Conservation (phyloP, 495 filamentous ascomycete genomes). For the Astrothelium macrocarpum region DNA sequence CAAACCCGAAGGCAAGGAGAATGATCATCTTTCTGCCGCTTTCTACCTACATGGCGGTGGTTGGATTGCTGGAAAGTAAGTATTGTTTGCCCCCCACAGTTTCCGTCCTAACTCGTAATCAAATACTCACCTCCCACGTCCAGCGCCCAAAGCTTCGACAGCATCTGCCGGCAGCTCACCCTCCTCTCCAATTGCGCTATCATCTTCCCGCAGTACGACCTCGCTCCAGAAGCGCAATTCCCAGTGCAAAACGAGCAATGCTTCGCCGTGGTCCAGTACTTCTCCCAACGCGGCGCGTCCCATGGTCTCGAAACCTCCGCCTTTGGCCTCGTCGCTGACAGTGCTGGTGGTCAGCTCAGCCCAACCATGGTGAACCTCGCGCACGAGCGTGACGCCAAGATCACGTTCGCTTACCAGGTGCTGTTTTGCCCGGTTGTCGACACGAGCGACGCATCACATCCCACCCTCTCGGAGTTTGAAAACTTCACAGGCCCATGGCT, state of each 20-base stretch:
- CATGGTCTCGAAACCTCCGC: conserved; percentile 14
- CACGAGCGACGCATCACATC: background rate
- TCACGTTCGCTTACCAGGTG: conserved; percentile 14
- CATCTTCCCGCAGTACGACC: conserved; percentile 28
- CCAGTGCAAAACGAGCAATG: conserved; percentile 27
- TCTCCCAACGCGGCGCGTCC: conserved; percentile 17
- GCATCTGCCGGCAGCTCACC: conserved; percentile 18
- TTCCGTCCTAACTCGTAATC: background rate
- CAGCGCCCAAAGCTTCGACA: conserved; percentile 14
- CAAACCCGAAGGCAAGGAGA: conserved; percentile 8
- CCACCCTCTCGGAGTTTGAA: background rate
- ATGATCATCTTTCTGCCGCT: conserved; percentile 11
- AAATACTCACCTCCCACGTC: conserved; percentile 10
- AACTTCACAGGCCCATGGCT: background rate
- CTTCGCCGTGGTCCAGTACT: conserved; percentile 23
- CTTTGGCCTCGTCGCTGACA: conserved; percentile 25
- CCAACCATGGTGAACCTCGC: conserved; percentile 10
- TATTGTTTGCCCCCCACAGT: background rate
- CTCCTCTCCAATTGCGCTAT: conserved; percentile 21
- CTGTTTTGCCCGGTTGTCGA: conserved; percentile 19
- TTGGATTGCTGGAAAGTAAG: conserved; percentile 18
- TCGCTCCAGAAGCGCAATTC: conserved; percentile 25
- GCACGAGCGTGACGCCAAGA: conserved; percentile 10
- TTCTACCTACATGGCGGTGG: conserved; percentile 23
- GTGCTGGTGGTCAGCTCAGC: conserved; percentile 22